Evolutionary conservation across 2,329 filamentous ascomycete species (phyloP), one percentile per base, ranked within the genome.

Genomic region (Exserohilum turcica): DNA sequence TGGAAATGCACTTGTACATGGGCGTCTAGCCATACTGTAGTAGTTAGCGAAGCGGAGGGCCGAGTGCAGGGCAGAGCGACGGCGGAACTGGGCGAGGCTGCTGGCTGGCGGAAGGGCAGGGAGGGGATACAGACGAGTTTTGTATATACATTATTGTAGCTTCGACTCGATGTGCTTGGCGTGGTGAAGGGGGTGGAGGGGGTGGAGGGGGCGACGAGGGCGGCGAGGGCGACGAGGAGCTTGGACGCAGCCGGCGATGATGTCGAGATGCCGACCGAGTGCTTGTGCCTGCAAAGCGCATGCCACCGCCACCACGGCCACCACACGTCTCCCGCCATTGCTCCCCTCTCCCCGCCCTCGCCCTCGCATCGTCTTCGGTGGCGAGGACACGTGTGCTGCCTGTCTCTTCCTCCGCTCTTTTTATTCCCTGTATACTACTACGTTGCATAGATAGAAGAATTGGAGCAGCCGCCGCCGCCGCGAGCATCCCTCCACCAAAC

Each of bases 211-310:
- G 28, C 21, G 38, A 48, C 37, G 52, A 31, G 48, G 47, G 10
- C 15, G 47, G 59, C 60, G 57, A 52, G 59, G 57, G 57, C 53
- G 59, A 53, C 38, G 43, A 52, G 65, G 60, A 69, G 64, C 59
- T 67, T 59, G 52, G 45, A 40, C 48, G 40, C 28, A 31, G 21
- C 4, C 43, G 45, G 36, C 57, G 58, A 64, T 65, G 64, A 66
- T 64, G 64, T 62, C 61, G 57, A 59, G 61, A 65, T 60, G 56
- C 58, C 32, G 49, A 52, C n/a, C n/a, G 35, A 57, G 56, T 61
- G 61, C 60, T 62, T 54, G 65, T 61, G 52, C 61, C 45, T 55
- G 53, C 24, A 48, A 24, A n/a, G n/a, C 8, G n/a, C 12, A 42
- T 47, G 57, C 59, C 63, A 49, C 59, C 37, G 51, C 59, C 37